A percentile compares a stretch with the other conserved stretches of the same genome.
These are phyloP conservation scores for Ceratocystis harringtonii DNA, from an alignment of 2,329 filamentous ascomycete species.

Conservation along the genomic window DNA sequence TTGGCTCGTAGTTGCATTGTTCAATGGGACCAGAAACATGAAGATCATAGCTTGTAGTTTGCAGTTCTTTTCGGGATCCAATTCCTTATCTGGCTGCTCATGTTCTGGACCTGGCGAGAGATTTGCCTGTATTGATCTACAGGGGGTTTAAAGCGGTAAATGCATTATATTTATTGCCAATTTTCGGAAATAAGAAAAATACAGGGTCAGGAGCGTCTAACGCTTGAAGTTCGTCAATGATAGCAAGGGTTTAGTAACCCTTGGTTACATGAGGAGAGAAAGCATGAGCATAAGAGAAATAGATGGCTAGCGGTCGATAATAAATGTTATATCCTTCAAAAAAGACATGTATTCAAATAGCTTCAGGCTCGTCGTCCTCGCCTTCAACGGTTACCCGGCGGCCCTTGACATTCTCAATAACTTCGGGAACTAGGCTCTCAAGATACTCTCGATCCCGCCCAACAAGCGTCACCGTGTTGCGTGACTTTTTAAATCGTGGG, in stretches of 20 bases:
- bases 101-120: background rate
- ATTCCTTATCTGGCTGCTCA: background rate
- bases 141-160: background rate
- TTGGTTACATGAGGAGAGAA: no score
- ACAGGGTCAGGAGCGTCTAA: background rate
- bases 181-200: background rate
- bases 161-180: background rate
- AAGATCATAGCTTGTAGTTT: background rate
- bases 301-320: no score
- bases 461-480: constrained; percentile 83
- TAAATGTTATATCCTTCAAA: no score
- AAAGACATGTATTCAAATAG: background rate
- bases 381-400: constrained; percentile 55
- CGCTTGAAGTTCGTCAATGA: background rate
- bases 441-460: constrained; percentile 60
- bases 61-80: background rate
- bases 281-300: no score
- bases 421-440: constrained; percentile 52
- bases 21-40: constrained; percentile 1
- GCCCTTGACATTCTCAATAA: constrained; percentile 62
- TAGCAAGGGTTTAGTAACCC: no score
- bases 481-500: constrained; percentile 74
- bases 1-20: background rate
- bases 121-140: background rate
- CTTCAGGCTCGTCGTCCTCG: constrained; percentile 41